Evolutionary conservation across 257 asterid genomes (phyloP), one percentile per base, ranked within the genome.

Genomic region (Solanum chilense): DNA sequence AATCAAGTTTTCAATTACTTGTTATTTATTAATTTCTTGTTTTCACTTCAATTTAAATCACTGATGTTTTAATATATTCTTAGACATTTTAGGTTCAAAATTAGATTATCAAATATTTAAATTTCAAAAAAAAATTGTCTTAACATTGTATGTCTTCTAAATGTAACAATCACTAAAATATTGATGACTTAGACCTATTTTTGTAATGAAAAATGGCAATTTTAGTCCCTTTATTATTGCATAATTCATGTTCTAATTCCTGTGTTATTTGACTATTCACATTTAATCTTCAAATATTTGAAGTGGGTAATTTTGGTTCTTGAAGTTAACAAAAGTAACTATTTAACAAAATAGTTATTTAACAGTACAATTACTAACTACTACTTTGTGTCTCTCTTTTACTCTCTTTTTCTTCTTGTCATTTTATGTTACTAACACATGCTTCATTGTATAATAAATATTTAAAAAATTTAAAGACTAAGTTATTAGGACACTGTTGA

Each of bases 11-110:
- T 23, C 62, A 18, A 52, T 18, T 18, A 52, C 62, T 52, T 52
- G 62, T 0, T 52, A 0, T 52, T 52, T 0, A 0, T 52, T 52
- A 52, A 52, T 52, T 52, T 52, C 4, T 0, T 23, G 7, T 6
- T 52, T 52, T 52, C 52, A 52, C n/a, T 18, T 0, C 62, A 6
- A 7, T 52, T 52, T 52, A 9, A 52, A 52, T 52, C 14, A 4
- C 13, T 12, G 16, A 12, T 52, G 62, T 52, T 52, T 52, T 7
- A 52, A 52, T 52, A 52, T 18, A 7, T 52, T 52, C 62, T 6
- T 52, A 18, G 62, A 52, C n/a, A 52, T 52, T 52, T 52, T 10
- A 52, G 20, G 62, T 52, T 18, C n/a, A 52, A 52, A 52, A 52
- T 18, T 0, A 52, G 11, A 52, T 52, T 52, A 52, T 6, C 0